phyloP scores from a whole-genome alignment of 768 basidiomycete genomes.

The Stropharia rugosoannulata region DNA sequence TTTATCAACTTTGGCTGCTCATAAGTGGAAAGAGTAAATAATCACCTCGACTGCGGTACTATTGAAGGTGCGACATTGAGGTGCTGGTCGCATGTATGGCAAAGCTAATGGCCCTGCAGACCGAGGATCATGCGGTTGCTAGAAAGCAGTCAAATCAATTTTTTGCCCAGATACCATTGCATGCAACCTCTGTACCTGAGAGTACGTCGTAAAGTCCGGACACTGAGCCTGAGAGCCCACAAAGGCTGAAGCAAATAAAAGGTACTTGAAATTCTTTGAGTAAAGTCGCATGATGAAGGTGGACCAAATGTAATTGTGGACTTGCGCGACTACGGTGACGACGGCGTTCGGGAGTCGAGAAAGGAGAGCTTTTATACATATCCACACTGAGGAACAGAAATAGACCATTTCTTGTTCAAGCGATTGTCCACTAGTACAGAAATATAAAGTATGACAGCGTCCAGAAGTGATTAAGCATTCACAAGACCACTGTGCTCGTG shows the following conservation, averaged over 20 bases:
- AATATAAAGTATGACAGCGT: neutral
- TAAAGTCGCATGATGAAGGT: slow-evolving; percentile 14
- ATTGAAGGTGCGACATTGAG: slow-evolving; percentile 73
- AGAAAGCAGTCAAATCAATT: neutral
- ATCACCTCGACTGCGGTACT: slow-evolving; percentile 72
- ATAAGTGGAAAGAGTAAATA: neutral
- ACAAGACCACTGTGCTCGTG: neutral
- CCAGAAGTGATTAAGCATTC: neutral
- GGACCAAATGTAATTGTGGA: slow-evolving; percentile 5
- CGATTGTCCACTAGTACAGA: neutral
- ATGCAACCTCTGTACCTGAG: slow-evolving; percentile 38
- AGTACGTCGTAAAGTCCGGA: slow-evolving; percentile 61
- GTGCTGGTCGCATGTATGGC: slow-evolving; percentile 72
- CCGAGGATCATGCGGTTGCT: slow-evolving; percentile 59
- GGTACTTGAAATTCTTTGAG: slow-evolving; percentile 8
- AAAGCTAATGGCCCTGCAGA: slow-evolving; percentile 61
- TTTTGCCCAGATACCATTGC: no score
- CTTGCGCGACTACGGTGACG: neutral
- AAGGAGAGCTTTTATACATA: slow-evolving; percentile 14
- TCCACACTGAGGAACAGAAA: slow-evolving; percentile 8
- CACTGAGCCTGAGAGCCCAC: slow-evolving; percentile 41
- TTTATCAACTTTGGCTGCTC: neutral
- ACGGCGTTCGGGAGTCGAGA: neutral
- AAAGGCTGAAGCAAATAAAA: slow-evolving; percentile 22
- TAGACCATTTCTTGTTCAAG: neutral